These are phyloP conservation scores for Millerago galiae DNA, from an alignment of 805 yeast genomes.

Conservation along the genomic window DNA sequence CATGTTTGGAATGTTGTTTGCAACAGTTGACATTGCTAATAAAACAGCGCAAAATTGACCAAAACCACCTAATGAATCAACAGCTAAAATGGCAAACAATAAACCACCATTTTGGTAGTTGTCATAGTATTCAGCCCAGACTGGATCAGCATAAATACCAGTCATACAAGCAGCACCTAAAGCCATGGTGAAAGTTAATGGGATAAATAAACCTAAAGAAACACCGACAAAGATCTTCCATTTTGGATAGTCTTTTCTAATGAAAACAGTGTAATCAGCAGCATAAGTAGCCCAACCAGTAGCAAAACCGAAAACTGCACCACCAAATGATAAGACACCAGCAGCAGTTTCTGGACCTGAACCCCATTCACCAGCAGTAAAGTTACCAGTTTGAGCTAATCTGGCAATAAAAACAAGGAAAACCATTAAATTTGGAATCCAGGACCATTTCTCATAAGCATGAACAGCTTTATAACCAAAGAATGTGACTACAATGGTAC, in stretches of 20 bases:
- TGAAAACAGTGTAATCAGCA: conserved; percentile 86
- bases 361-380: conserved; percentile 43
- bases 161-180: conserved; percentile 85
- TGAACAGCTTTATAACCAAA: conserved; percentile 85
- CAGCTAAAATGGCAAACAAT: conserved; percentile 69
- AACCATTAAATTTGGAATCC: conserved; percentile 75
- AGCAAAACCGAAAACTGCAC: conserved; percentile 80
- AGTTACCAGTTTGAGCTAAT: conserved; percentile 59
- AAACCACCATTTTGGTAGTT: conserved; percentile 72
- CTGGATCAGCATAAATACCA: conserved; percentile 43
- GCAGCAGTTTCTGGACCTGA: conserved; percentile 71
- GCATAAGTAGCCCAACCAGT: conserved; percentile 95
- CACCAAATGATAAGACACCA: conserved; percentile 71
- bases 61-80: conserved; percentile 77
- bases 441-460: conserved; percentile 73
- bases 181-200: conserved; percentile 65
- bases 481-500: conserved; percentile 67
- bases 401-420: conserved; percentile 78
- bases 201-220: conserved; percentile 55
- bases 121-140: conserved; percentile 45
- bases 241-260: conserved; percentile 58
- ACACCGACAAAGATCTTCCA: conserved; percentile 58
- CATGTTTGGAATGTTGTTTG: conserved; percentile 91
- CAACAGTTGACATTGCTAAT: conserved; percentile 77
- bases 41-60: conserved; percentile 87